Evolutionary conservation across 2,329 filamentous ascomycete species (phyloP), one percentile per base, ranked within the genome.

Genomic region (Hyphodiscus sp.): DNA sequence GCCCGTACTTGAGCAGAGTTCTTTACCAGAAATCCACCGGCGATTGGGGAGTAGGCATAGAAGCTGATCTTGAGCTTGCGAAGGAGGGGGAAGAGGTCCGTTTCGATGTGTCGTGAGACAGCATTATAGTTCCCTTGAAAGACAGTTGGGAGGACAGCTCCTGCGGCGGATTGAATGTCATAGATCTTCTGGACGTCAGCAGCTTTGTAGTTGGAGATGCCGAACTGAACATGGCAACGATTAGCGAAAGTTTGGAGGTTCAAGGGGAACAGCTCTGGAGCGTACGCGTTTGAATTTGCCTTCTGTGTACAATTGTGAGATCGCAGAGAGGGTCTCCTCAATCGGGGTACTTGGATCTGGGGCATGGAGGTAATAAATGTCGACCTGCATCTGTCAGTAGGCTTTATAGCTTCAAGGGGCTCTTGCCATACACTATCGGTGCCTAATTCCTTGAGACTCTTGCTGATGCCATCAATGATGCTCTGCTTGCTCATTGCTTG

Each of bases 21-120:
- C 48, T 65, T 65, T 20, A 75, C 77, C 62, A 86, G 79, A 38
- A 86, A 70, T 1, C 83, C 83, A n/a, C 82, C 82, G 2, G 81
- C 82, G 30, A 85, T 70, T 0, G 81, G 82, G 59, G 84, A 85
- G 69, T 84, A 84, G 45, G 82, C 69, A 18, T 84, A 80, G 50
- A 61, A 61, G 45, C 41, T 43, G 8, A 65, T 65, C 2, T 55
- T 53, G 15, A 65, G 54, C 46, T 64, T 63, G 47, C 45, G 75
- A 58, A 80, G 82, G 53, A 75, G 76, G 7, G 77, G 77, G 44
- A 85, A 74, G n/a, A 85, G 69, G 60, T 84, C 80, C 1, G 71
- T 78, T 63, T 87, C 83, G 68, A 82, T 85, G 1, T 82, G 77
- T 0, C 62, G 58, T 7, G 55, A 43, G 10, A 67, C 49, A 19